Evolutionary conservation across 768 basidiomycete genomes (phyloP).

Genomic region (Leucosporidium creatinivorum): DNA sequence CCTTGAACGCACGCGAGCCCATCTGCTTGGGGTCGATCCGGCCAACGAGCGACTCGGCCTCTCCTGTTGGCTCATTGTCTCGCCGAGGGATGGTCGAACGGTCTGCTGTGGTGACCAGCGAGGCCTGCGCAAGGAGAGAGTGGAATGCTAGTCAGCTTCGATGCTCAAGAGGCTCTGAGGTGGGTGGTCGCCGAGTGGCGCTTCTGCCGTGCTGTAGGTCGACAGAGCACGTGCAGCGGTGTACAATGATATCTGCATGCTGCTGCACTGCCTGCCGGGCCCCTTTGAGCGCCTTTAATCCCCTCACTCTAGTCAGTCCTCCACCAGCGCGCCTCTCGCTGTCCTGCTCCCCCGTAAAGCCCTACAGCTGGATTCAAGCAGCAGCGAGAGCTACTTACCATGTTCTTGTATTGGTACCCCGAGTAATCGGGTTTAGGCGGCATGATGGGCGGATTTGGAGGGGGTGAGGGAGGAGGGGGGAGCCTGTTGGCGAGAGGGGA

Average conservation of each 20-base stretch:
- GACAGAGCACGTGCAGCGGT: background rate
- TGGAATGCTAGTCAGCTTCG: background rate
- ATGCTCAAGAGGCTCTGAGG: background rate
- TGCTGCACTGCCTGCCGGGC: background rate
- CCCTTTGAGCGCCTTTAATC: background rate
- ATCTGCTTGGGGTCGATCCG: conserved; percentile 82
- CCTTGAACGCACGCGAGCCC: conserved; percentile 80
- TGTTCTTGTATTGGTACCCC: conserved; percentile 80
- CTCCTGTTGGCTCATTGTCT: conserved; percentile 94
- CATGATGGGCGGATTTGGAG: background rate
- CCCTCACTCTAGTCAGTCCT: background rate
- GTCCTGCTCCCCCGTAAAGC: background rate
- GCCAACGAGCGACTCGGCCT: conserved; percentile 84
- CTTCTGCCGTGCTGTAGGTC: background rate
- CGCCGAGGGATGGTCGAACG: conserved; percentile 28
- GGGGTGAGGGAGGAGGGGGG: background rate
- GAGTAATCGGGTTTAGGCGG: background rate
- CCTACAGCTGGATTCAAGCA: background rate
- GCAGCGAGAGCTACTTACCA: conserved; percentile 12
- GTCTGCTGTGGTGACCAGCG: conserved; percentile 82
- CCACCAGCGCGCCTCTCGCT: background rate
- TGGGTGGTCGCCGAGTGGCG: background rate
- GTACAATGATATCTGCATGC: background rate
- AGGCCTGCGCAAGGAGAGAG: conserved; percentile 47
- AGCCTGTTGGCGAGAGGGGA: background rate